Base-by-base conservation (phyloP, 805 yeast species). In the Wickerhamomyces canadensis region DNA sequence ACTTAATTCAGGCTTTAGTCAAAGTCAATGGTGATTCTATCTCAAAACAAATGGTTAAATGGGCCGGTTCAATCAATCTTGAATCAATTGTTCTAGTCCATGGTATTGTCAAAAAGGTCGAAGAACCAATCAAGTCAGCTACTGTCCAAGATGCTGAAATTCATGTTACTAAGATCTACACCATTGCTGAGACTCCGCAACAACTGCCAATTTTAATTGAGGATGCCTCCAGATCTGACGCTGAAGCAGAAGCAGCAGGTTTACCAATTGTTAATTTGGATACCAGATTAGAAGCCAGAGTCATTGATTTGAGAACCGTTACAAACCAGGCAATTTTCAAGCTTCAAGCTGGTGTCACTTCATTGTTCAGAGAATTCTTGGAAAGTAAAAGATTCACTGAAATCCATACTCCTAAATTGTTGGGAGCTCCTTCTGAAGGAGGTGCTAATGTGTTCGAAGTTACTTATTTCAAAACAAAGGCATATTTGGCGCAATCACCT, bases 251-350 rank as follows among this genome's bases (percentile, higher is more conserved):
- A 61, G 91, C 84, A 28, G 80, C 84, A 21, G 91, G 91, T 17
- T 75, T 88, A 51, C 98, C 98, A 30, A 84, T 85, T 31, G 98
- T 91, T 49, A 91, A 91, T 68, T 78, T 93, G 59, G 98, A 93
- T 66, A 93, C 98, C 25, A 78, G 98, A 62, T 74, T 93, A 56
- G 98, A 93, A 61, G 70, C 93, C 37, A 80, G 99, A 61, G 97
- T 91, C 38, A 88, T 93, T 61, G 99, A 93, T 60, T 73, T 93
- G 61, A 84, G 99, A 74, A 93, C 98, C 5, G 84, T 83, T 31
- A 91, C 98, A 37, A 93, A 93, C 71, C 98, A 93, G 69, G 95
- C 98, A 35, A 93, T 93, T 49, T 93, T 93, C 78, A 84, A 79
- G 64, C 81, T 93, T 55, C 94, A 86, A 67, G 76, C 91, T 34